Conservation (phyloP, 2,329 filamentous ascomycete species). For the Neonectria neomacrospora region DNA sequence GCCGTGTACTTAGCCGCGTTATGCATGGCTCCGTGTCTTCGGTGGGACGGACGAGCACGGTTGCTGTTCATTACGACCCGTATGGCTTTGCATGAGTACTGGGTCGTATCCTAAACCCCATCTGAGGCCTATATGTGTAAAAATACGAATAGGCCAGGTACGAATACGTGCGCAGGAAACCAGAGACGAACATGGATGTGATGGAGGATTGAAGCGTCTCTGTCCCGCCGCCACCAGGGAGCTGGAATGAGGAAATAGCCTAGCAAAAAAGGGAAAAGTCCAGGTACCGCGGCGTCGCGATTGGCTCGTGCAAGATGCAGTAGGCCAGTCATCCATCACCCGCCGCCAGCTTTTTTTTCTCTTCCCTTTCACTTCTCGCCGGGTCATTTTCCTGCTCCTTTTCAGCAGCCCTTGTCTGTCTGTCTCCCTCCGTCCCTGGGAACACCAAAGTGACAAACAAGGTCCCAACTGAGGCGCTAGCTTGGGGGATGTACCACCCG, state of each 20-base stretch:
- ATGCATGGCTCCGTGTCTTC: neutral
- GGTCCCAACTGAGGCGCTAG: slow-evolving; percentile 1
- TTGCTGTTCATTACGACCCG: neutral
- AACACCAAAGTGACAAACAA: neutral
- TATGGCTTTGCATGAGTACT: neutral
- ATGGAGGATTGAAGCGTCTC: neutral
- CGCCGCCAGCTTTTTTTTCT: neutral
- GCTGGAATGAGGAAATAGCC: slow-evolving; percentile 12
- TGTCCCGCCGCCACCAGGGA: slow-evolving; percentile 9
- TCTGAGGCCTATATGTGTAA: neutral
- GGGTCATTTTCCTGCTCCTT: neutral
- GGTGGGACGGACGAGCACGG: neutral
- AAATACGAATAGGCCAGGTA: neutral
- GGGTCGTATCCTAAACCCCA: neutral
- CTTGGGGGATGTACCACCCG: neutral
- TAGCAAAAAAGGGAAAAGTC: slow-evolving; percentile 13
- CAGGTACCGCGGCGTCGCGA: slow-evolving; percentile 6
- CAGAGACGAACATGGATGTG: neutral
- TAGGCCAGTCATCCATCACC: neutral
- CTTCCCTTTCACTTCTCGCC: neutral
- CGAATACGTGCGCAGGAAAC: neutral
- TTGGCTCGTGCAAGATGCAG: neutral
- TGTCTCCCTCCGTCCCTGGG: too few relatives aligned
- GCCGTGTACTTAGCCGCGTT: slow-evolving; percentile 1
- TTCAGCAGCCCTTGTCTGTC: neutral